phyloP scores from a whole-genome alignment of 1,284 basidiomycete genomes.

The Trichosporon faecale region DNA sequence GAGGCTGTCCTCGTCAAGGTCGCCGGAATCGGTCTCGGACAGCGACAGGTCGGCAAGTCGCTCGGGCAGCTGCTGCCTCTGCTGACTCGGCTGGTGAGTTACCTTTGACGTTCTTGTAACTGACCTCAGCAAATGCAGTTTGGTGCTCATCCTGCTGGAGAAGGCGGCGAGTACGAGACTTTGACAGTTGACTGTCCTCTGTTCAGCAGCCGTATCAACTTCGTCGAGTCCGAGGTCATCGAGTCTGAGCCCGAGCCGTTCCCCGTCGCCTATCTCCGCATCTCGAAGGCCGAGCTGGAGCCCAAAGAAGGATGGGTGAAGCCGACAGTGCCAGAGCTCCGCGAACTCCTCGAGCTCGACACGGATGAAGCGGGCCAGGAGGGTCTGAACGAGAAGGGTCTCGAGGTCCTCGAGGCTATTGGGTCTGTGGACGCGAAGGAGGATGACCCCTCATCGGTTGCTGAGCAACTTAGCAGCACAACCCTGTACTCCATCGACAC shows the following conservation, averaged over 20 bases:
- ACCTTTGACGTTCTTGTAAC: not conserved
- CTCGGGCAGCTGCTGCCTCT: constrained; percentile 72
- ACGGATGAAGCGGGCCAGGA: constrained; percentile 22
- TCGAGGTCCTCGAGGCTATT: constrained; percentile 20
- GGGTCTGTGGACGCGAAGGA: not conserved
- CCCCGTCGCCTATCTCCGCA: constrained; percentile 80
- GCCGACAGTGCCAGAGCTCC: constrained; percentile 33
- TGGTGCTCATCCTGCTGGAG: constrained; percentile 91
- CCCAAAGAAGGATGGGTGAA: constrained; percentile 54
- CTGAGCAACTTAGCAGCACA: not conserved
- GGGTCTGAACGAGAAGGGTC: constrained; percentile 32
- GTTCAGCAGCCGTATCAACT: constrained; percentile 71
- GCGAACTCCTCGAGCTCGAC: constrained; percentile 39
- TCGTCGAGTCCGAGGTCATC: constrained; percentile 67
- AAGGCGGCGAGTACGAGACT: constrained; percentile 98
- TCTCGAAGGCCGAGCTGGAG: constrained; percentile 65
- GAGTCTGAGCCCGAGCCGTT: constrained; percentile 58
- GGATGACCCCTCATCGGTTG: not conserved
- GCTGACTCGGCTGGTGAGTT: constrained; percentile 67
- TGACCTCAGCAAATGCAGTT: constrained; percentile 67
- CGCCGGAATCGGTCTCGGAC: constrained; percentile 84
- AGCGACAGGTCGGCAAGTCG: constrained; percentile 73
- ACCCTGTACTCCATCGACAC: not conserved
- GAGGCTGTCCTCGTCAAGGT: constrained; percentile 90
- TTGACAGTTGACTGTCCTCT: constrained; percentile 85